Percentiles rank a stretch among this genome's conserved stretches.
phyloP scores from a whole-genome alignment of 2,329 filamentous ascomycete genomes.

The Penicillium digitatum region DNA sequence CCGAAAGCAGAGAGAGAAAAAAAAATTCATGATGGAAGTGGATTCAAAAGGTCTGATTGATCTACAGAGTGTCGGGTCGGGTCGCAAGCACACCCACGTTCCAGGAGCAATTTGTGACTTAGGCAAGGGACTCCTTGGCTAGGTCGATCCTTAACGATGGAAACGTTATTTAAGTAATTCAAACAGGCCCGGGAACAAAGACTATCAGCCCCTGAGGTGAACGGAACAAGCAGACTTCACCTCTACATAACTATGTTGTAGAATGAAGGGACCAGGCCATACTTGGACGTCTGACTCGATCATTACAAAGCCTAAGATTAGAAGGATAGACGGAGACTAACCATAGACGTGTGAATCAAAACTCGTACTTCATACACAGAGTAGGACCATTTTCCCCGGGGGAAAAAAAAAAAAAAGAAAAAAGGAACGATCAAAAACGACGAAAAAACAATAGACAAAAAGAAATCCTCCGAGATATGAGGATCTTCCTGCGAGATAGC shows the following conservation, averaged over 20 bases:
- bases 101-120: neutral
- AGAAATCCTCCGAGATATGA: neutral
- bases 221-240: neutral
- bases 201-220: neutral
- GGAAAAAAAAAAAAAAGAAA: neutral
- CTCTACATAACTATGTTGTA: neutral
- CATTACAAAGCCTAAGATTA: neutral
- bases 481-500: neutral
- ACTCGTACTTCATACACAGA: neutral
- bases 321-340: neutral
- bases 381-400: too few relatives aligned
- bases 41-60: neutral
- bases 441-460: too few relatives aligned
- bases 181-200: neutral
- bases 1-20: neutral
- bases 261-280: neutral
- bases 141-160: neutral
- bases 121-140: neutral
- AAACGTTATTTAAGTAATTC: neutral
- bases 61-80: neutral
- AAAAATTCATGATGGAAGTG: neutral
- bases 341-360: neutral
- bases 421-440: neutral
- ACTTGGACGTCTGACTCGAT: neutral
- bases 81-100: neutral